Conservation (phyloP, 257 asterid species). For the Rubia yunnanensis region DNA sequence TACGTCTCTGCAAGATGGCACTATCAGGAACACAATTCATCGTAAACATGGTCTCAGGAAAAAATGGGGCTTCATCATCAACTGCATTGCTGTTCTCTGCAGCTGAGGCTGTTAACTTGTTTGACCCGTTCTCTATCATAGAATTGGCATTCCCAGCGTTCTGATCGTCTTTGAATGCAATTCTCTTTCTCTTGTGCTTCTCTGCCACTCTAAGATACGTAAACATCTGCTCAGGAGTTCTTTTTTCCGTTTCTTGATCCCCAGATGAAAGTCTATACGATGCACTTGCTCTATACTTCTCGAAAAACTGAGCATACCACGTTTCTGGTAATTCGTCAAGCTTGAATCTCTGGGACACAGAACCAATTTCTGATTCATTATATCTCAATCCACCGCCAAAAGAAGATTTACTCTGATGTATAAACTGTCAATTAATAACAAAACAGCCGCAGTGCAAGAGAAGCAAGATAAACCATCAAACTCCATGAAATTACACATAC, state of each 20-base stretch:
- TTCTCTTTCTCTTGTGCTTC: constrained; percentile 77
- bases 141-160: constrained; percentile 23
- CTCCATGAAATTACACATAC: background rate
- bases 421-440: constrained; percentile 4
- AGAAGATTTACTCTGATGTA: constrained; percentile 52
- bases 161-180: constrained; percentile 43
- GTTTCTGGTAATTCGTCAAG: constrained; percentile 75
- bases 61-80: constrained; percentile 53
- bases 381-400: constrained; percentile 52
- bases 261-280: constrained; percentile 58
- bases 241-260: constrained; percentile 71
- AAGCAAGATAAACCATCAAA: background rate
- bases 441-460: constrained; percentile 7
- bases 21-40: constrained; percentile 87
- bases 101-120: constrained; percentile 29
- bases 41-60: constrained; percentile 82
- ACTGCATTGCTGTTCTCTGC: constrained; percentile 30
- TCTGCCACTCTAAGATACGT: constrained; percentile 69
- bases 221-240: constrained; percentile 89
- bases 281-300: constrained; percentile 56
- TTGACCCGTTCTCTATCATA: constrained; percentile 33
- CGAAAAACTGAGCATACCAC: constrained; percentile 80
- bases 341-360: constrained; percentile 50
- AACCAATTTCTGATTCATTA: constrained; percentile 53
- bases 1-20: constrained; percentile 42